A percentile compares a stretch with the other conserved stretches of the same genome.
Conservation (phyloP, 1,284 basidiomycete genomes). For the Melampsora americana region DNA sequence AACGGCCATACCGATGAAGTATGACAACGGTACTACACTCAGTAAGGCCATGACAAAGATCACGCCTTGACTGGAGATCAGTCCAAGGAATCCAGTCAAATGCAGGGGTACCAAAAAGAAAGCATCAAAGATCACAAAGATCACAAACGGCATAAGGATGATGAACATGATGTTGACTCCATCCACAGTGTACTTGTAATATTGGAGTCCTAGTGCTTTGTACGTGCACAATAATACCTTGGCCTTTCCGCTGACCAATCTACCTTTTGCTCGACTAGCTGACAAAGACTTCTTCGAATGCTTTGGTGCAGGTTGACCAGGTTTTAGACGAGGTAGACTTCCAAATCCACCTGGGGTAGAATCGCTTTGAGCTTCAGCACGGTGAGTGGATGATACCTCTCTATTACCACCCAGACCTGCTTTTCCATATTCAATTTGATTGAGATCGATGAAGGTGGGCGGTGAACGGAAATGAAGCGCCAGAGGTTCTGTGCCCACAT, state of each 20-base stretch:
- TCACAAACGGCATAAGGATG: conserved; percentile 87
- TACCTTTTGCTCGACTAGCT: conserved; percentile 60
- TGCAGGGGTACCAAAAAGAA: conserved; percentile 68
- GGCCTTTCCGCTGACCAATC: conserved; percentile 57
- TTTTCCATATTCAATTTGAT: conserved; percentile 45
- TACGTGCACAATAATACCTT: conserved; percentile 95
- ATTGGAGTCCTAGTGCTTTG: conserved; percentile 81
- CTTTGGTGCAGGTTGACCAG: conserved; percentile 70
- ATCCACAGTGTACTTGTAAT: conserved; percentile 98
- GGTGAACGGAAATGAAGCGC: conserved; percentile 87
- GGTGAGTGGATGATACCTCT: conserved; percentile 44
- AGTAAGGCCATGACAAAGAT: conserved; percentile 83
- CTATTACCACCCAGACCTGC: conserved; percentile 54
- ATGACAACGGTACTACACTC: conserved; percentile 92
- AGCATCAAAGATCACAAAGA: conserved; percentile 92
- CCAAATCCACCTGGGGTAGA: conserved; percentile 56
- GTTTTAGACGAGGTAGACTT: conserved; percentile 62
- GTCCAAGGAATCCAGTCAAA: conserved; percentile 63
- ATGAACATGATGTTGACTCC: conserved; percentile 98
- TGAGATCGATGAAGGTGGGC: conserved; percentile 59
- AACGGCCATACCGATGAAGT: conserved; percentile 99
- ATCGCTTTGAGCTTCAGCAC: conserved; percentile 47
- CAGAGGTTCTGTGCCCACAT: conserved; percentile 75
- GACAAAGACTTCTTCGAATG: conserved; percentile 55
- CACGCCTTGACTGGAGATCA: conserved; percentile 70